phyloP scores from a whole-genome alignment of 768 basidiomycete genomes.

The Panellus pusillus region DNA sequence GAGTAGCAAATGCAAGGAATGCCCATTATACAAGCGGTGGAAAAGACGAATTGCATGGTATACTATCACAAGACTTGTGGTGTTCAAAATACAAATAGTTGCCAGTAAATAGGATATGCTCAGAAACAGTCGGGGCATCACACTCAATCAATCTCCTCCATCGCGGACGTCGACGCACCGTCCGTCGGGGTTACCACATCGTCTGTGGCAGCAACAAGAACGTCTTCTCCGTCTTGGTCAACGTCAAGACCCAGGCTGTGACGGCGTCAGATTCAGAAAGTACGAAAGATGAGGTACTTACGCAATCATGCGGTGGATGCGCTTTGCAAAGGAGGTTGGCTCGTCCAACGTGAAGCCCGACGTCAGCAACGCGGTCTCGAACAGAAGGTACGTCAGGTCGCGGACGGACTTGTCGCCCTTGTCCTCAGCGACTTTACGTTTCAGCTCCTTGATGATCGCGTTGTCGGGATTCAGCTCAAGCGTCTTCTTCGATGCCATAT shows the following conservation, averaged over 20 bases:
- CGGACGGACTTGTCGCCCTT: constrained; percentile 98
- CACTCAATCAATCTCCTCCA: constrained; percentile 98
- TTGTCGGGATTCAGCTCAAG: constrained; percentile 93
- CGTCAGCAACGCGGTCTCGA: constrained; percentile 95
- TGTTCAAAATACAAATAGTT: no score
- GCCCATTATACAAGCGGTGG: no score
- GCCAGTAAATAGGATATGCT: no score
- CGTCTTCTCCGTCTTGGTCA: constrained; percentile 68
- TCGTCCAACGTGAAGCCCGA: constrained; percentile 96
- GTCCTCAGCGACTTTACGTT: constrained; percentile 93
- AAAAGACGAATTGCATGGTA: no score
- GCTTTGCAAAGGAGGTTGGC: constrained; percentile 91
- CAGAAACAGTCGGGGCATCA: no score
- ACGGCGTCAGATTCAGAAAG: constrained; percentile 16
- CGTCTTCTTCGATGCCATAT: constrained; percentile 99
- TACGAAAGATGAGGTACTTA: constrained; percentile 35
- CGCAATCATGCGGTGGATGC: constrained; percentile 97
- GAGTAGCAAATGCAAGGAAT: no score
- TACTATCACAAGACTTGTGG: no score
- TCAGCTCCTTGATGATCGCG: constrained; percentile 94
- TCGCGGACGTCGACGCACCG: constrained; percentile 71
- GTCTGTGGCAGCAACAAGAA: constrained; percentile 41
- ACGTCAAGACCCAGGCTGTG: constrained; percentile 82
- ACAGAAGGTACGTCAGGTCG: constrained; percentile 93
- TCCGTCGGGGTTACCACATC: constrained; percentile 56